Evolutionary conservation across 805 yeast genomes (phyloP).

Genomic region (Isabelozyma pseudorhagii): DNA sequence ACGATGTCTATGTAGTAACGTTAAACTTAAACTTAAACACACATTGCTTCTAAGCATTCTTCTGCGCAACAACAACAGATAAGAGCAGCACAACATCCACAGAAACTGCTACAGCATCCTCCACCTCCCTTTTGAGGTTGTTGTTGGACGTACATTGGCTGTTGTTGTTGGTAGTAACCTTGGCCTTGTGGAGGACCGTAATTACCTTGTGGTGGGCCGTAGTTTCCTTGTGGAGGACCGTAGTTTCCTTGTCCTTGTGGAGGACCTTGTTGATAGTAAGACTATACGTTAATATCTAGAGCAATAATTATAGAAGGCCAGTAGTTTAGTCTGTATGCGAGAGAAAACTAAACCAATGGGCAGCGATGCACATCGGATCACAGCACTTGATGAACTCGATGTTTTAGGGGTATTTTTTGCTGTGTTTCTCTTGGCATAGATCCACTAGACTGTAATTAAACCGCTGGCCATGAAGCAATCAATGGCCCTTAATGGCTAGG

Average conservation of each 20-base stretch:
- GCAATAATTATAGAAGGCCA: too few species aligned
- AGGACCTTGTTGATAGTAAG: constrained; percentile 23
- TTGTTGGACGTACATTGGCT: constrained; percentile 44
- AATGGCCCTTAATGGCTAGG: too few species aligned
- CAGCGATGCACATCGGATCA: too few species aligned
- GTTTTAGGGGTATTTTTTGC: too few species aligned
- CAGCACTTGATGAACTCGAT: too few species aligned
- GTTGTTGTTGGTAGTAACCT: constrained; percentile 35
- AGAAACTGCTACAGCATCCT: constrained; percentile 31
- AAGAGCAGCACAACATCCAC: constrained; percentile 39
- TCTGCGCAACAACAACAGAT: constrained; percentile 34
- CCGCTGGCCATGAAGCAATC: too few species aligned
- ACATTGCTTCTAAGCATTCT: constrained; percentile 10
- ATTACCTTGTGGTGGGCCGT: constrained; percentile 15
- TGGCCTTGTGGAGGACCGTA: constrained; percentile 14
- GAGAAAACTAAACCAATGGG: too few species aligned
- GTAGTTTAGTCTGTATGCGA: too few species aligned
- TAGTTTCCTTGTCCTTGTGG: constrained; percentile 7
- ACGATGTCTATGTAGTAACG: not conserved
- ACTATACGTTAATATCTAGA: constrained; percentile 1
- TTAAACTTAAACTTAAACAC: not conserved
- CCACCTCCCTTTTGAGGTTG: constrained; percentile 21
- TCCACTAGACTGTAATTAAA: too few species aligned
- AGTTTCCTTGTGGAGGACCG: constrained; percentile 21
- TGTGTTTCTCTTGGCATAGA: too few species aligned